phyloP scores from a whole-genome alignment of 2,329 filamentous ascomycete species.

The Trichoderma arundinaceum region DNA sequence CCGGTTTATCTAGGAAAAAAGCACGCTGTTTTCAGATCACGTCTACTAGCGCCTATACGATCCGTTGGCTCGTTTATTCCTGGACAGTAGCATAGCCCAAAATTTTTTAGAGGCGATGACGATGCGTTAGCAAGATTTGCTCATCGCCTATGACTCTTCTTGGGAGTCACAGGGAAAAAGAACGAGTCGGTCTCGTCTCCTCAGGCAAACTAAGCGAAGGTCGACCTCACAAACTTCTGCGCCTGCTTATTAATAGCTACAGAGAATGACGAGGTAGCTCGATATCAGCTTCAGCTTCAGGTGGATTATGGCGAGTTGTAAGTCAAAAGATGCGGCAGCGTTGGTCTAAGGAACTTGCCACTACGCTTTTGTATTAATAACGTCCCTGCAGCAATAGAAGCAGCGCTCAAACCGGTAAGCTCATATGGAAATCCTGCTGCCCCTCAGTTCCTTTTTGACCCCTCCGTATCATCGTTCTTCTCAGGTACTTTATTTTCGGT shows the following conservation, averaged over 20 bases:
- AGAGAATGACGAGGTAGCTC: not conserved
- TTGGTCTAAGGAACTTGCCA: no score
- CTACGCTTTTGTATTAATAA: no score
- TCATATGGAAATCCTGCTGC: not conserved
- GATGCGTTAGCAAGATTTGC: constrained; percentile 2
- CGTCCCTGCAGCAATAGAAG: no score
- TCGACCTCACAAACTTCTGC: not conserved
- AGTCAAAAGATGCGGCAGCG: no score
- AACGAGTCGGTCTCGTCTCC: not conserved
- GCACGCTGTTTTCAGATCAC: not conserved
- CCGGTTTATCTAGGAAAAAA: constrained; percentile 1
- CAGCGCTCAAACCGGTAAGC: no score
- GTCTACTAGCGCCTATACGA: not conserved
- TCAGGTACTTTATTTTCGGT: constrained; percentile 6
- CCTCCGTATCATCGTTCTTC: constrained; percentile 9
- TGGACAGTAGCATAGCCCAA: not conserved
- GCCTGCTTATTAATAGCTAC: constrained; percentile 24
- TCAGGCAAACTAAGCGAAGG: not conserved
- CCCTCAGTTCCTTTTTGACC: constrained; percentile 16
- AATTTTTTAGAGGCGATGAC: not conserved
- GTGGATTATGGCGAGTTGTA: no score
- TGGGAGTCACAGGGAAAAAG: not conserved
- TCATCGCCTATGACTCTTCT: constrained; percentile 29
- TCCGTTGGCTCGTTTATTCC: not conserved
- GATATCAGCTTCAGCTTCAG: not conserved